Evolutionary conservation across 1,284 basidiomycete species (phyloP).

Genomic region (Sphaerobolus stellatus): DNA sequence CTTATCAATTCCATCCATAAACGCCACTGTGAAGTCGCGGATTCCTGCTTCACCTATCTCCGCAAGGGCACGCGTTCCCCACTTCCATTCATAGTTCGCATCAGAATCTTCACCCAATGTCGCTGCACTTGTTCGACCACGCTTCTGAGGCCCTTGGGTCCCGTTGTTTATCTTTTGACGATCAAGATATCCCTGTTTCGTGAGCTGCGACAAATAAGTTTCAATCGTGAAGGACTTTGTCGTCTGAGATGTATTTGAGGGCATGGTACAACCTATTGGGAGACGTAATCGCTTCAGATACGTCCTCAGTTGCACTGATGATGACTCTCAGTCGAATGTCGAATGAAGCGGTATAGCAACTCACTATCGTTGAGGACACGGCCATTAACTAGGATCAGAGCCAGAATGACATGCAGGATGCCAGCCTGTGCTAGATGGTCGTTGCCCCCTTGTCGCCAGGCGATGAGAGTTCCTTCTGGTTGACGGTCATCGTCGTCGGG

Average conservation of each 20-base stretch:
- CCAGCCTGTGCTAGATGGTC: constrained; percentile 58
- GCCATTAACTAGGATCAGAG: constrained; percentile 70
- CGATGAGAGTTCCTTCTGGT: constrained; percentile 61
- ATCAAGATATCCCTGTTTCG: constrained; percentile 70
- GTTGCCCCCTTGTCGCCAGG: constrained; percentile 58
- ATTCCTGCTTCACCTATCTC: constrained; percentile 71
- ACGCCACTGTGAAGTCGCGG: constrained; percentile 67
- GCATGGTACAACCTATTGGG: constrained; percentile 47
- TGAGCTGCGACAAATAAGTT: constrained; percentile 52
- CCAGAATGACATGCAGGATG: constrained; percentile 66
- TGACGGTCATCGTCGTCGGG: constrained; percentile 37
- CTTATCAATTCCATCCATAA: constrained; percentile 49
- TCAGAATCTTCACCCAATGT: constrained; percentile 51
- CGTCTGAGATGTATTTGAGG: constrained; percentile 43
- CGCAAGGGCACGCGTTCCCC: constrained; percentile 70
- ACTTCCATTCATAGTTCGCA: constrained; percentile 68
- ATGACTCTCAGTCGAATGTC: background rate
- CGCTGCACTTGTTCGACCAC: constrained; percentile 42
- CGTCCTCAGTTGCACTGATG: constrained; percentile 56
- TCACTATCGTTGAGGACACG: constrained; percentile 63
- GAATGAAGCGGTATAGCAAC: constrained; percentile 22
- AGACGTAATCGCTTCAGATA: constrained; percentile 64
- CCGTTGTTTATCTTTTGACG: constrained; percentile 15
- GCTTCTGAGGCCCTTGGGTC: constrained; percentile 37
- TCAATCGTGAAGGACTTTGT: constrained; percentile 44